Conservation (phyloP, 2,329 filamentous ascomycete species). For the Fusarium tricinctum region DNA sequence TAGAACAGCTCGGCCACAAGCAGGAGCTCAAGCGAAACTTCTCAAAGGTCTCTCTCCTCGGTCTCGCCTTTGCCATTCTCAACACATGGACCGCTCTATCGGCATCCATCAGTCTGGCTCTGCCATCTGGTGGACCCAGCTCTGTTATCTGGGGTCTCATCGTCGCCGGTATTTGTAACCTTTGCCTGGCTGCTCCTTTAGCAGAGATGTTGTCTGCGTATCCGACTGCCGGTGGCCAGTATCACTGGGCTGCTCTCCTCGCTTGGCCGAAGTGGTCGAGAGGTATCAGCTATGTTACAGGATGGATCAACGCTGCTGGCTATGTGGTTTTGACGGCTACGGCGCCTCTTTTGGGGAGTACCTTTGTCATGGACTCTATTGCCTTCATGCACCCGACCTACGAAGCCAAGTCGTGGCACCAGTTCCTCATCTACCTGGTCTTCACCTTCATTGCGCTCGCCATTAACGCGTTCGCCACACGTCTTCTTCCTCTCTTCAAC, state of each 20-base stretch:
- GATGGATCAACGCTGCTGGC: slow-evolving; percentile 80
- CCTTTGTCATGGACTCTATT: slow-evolving; percentile 76
- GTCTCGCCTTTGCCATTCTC: slow-evolving; percentile 64
- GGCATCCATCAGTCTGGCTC: slow-evolving; percentile 62
- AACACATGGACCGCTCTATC: slow-evolving; percentile 66
- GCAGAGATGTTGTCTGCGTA: slow-evolving; percentile 80
- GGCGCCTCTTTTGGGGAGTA: slow-evolving; percentile 75
- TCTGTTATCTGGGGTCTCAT: slow-evolving; percentile 79
- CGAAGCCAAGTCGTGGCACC: slow-evolving; percentile 73
- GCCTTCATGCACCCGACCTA: slow-evolving; percentile 71
- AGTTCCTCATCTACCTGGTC: slow-evolving; percentile 79
- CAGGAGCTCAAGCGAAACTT: slow-evolving; percentile 66
- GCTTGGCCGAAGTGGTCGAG: slow-evolving; percentile 72
- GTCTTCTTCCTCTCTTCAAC: slow-evolving; percentile 73
- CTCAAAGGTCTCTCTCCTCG: slow-evolving; percentile 63
- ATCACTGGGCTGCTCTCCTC: slow-evolving; percentile 79
- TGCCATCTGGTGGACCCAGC: slow-evolving; percentile 79
- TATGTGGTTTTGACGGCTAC: slow-evolving; percentile 79
- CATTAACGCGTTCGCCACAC: slow-evolving; percentile 73
- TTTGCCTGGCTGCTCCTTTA: slow-evolving; percentile 76
- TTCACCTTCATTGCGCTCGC: slow-evolving; percentile 72
- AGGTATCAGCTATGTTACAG: slow-evolving; percentile 76
- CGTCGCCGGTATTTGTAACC: slow-evolving; percentile 75
- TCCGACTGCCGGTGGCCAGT: slow-evolving; percentile 71
- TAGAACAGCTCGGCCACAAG: slow-evolving; percentile 62